phyloP scores from a whole-genome alignment of 208 protist genomes.

The Trypanosoma rangeli region DNA sequence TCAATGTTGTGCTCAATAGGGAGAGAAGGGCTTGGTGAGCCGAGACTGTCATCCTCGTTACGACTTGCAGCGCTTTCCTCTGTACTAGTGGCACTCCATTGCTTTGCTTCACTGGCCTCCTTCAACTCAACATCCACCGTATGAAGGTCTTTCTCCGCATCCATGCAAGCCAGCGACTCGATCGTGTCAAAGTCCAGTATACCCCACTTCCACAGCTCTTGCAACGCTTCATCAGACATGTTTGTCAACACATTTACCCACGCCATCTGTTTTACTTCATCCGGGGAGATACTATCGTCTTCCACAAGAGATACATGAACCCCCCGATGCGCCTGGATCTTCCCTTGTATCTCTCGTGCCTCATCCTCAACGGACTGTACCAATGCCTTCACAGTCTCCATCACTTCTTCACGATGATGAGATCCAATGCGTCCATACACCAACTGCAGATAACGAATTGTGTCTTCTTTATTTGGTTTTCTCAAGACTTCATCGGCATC shows the following conservation, averaged over 20 bases:
- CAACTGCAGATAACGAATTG: slow-evolving; percentile 49
- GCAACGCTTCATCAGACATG: slow-evolving; percentile 45
- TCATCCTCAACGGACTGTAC: slow-evolving; percentile 17
- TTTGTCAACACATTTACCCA: slow-evolving; percentile 61
- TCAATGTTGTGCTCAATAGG: slow-evolving; percentile 34
- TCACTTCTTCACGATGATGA: slow-evolving; percentile 25
- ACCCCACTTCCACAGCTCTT: slow-evolving; percentile 42
- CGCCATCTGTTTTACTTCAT: slow-evolving; percentile 32
- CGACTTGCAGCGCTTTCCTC: not conserved
- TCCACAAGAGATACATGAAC: not conserved
- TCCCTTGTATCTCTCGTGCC: slow-evolving; percentile 1
- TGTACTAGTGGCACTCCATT: not conserved
- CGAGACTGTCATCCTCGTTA: slow-evolving; percentile 3
- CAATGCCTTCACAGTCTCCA: slow-evolving; percentile 17
- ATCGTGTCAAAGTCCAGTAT: slow-evolving; percentile 50
- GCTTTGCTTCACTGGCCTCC: not conserved
- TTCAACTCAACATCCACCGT: not conserved
- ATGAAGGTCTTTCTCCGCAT: not conserved
- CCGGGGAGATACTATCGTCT: slow-evolving; percentile 6
- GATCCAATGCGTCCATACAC: slow-evolving; percentile 39
- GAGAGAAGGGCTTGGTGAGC: slow-evolving; percentile 22
- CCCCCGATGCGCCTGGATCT: not conserved
- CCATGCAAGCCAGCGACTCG: slow-evolving; percentile 8
- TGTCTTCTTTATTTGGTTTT: slow-evolving; percentile 39
- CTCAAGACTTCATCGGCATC: slow-evolving; percentile 74